phyloP scores from a whole-genome alignment of 768 basidiomycete species.

The Leccinellum albellum region DNA sequence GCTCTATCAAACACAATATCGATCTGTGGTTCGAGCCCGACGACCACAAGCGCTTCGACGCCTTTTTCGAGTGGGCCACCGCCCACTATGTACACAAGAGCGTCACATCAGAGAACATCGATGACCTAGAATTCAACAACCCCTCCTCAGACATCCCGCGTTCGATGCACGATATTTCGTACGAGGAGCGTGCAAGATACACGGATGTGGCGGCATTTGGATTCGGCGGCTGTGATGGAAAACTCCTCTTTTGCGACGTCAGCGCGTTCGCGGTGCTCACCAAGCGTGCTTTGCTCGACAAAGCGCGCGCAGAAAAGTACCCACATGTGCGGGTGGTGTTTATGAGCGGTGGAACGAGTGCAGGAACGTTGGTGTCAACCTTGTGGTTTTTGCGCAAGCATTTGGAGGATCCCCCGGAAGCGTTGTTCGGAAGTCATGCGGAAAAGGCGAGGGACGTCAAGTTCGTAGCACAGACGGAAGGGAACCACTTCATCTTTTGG shows the following conservation, averaged over 20 bases:
- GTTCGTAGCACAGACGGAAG: constrained; percentile 10
- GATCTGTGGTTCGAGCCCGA: background rate
- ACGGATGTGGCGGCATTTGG: constrained; percentile 3
- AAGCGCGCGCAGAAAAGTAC: background rate
- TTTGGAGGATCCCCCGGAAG: constrained; percentile 3
- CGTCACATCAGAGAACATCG: constrained; percentile 10
- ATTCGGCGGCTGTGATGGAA: constrained; percentile 8
- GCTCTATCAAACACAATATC: background rate
- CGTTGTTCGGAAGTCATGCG: constrained; percentile 11
- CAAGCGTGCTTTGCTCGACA: constrained; percentile 19
- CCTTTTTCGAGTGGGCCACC: constrained; percentile 14
- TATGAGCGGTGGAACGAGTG: constrained; percentile 14
- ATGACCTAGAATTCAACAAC: constrained; percentile 15
- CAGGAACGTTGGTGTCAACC: constrained; percentile 8
- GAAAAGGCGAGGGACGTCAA: constrained; percentile 22
- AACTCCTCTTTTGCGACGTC: constrained; percentile 9
- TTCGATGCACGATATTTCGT: constrained; percentile 13
- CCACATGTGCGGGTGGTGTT: constrained; percentile 18
- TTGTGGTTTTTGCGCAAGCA: constrained; percentile 12
- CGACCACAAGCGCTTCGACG: constrained; percentile 9
- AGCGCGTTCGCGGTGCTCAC: constrained; percentile 5
- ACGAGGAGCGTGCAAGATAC: constrained; percentile 11
- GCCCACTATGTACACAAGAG: constrained; percentile 17
- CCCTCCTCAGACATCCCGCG: constrained; percentile 1
- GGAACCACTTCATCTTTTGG: constrained; percentile 26